Evolutionary conservation across 495 filamentous ascomycete species (phyloP).

Genomic region (Daldinia childiae): DNA sequence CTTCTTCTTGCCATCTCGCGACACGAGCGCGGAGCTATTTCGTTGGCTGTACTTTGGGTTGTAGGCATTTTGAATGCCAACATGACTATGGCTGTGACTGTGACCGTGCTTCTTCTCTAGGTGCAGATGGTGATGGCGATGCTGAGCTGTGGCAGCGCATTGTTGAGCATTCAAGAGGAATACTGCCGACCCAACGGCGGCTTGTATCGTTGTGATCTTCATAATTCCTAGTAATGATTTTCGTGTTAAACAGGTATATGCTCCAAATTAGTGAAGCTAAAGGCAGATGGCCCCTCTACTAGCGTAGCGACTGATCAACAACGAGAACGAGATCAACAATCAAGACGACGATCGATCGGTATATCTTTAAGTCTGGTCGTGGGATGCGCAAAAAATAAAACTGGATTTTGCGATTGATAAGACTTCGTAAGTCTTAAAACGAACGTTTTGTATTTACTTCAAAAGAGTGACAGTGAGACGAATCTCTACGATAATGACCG

Average conservation of each 20-base stretch:
- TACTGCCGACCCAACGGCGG: slow-evolving; percentile 59
- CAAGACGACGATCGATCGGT: slow-evolving; percentile 32
- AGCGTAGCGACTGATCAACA: slow-evolving; percentile 36
- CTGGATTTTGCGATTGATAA: slow-evolving; percentile 4
- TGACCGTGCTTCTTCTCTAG: slow-evolving; percentile 41
- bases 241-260: slow-evolving; percentile 38
- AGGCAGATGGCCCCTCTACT: slow-evolving; percentile 23
- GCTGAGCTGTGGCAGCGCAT: slow-evolving; percentile 43
- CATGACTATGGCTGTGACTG: slow-evolving; percentile 29
- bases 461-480: slow-evolving; percentile 38
- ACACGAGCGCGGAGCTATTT: slow-evolving; percentile 38
- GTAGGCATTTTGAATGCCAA: slow-evolving; percentile 19
- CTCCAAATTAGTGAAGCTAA: slow-evolving; percentile 17
- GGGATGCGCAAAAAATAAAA: slow-evolving; percentile 25
- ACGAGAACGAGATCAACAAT: slow-evolving; percentile 32
- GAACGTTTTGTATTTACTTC: slow-evolving; percentile 28
- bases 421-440: slow-evolving; percentile 12
- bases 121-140: slow-evolving; percentile 52
- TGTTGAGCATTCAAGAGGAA: slow-evolving; percentile 52
- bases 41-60: slow-evolving; percentile 40
- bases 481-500: slow-evolving; percentile 38
- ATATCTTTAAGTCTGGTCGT: slow-evolving; percentile 6
- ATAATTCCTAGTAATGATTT: slow-evolving; percentile 44
- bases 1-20: slow-evolving; percentile 53
- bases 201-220: slow-evolving; percentile 60